Percentiles rank a stretch among this genome's conserved stretches.
Evolutionary conservation across 2,329 filamentous ascomycete genomes (phyloP).

Genomic region (Blastomyces emzantsi): DNA sequence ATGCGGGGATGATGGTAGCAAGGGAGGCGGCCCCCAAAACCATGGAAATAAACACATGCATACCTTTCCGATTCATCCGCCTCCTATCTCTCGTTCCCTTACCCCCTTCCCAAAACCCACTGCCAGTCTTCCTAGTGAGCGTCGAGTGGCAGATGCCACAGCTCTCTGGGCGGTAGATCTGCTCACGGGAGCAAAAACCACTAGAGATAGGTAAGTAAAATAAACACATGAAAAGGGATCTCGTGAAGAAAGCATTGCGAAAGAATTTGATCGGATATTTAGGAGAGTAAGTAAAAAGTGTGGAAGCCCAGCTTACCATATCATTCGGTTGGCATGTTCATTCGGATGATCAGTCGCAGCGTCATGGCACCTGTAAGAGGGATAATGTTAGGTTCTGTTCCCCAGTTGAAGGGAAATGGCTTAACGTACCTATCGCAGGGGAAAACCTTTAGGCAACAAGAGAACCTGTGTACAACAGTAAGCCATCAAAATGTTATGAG

Average conservation of each 20-base stretch:
- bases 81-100: constrained; percentile 66
- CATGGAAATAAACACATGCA: constrained; percentile 10
- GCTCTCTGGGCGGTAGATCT: constrained; percentile 66
- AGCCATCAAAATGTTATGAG: not conserved
- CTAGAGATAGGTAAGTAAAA: constrained; percentile 19
- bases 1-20: too few relatives aligned
- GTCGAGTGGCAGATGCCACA: constrained; percentile 64
- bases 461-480: constrained; percentile 35
- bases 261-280: not conserved
- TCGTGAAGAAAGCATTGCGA: not conserved
- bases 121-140: constrained; percentile 56
- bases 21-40: not conserved
- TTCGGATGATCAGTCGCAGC: constrained; percentile 59
- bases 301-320: constrained; percentile 45
- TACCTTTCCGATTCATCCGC: constrained; percentile 61
- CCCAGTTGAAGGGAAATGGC: not conserved
- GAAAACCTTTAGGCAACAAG: constrained; percentile 49
- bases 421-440: constrained; percentile 45
- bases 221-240: not conserved
- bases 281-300: not conserved
- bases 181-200: constrained; percentile 69
- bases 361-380: constrained; percentile 58
- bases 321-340: constrained; percentile 77
- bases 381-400: constrained; percentile 9
- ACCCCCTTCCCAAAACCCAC: constrained; percentile 80